Percentiles rank a stretch among this genome's conserved stretches.
Conservation (phyloP, 2,329 filamentous ascomycete species). For the Colletotrichum sp. region DNA sequence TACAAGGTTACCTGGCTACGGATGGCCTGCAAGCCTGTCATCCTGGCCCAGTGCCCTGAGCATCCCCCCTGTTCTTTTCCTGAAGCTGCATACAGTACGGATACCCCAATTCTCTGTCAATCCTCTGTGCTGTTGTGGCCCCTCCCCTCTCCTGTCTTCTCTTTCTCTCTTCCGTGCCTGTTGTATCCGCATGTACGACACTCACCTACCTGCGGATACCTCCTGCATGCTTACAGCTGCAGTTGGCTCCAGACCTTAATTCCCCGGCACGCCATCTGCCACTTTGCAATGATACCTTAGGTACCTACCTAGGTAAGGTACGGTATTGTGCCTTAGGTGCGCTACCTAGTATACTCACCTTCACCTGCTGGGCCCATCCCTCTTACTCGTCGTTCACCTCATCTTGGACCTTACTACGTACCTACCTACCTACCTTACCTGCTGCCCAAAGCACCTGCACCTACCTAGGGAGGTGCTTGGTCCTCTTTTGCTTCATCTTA, state of each 20-base stretch:
- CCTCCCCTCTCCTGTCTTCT: not conserved
- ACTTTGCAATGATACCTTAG: not conserved
- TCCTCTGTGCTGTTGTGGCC: not conserved
- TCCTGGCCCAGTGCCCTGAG: not conserved
- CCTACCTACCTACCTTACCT: not conserved
- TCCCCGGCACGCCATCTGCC: not conserved
- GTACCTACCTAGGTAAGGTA: not conserved
- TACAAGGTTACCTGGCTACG: not conserved
- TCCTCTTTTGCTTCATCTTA: slow-evolving; percentile 13
- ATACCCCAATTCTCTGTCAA: not conserved
- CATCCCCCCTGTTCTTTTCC: not conserved
- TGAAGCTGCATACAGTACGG: not conserved
- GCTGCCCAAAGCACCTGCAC: not conserved
- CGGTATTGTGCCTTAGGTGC: not conserved
- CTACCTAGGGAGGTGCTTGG: slow-evolving; percentile 5
- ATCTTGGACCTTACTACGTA: not conserved
- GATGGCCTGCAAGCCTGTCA: not conserved
- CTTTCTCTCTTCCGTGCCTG: not conserved
- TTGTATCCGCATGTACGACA: not conserved
- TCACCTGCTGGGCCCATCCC: not conserved
- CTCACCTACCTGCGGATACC: not conserved
- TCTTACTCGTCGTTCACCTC: not conserved
- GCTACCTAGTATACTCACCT: not conserved
- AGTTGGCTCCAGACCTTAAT: slow-evolving; percentile 3
- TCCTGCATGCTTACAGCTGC: not conserved